Percentiles rank a stretch among this genome's conserved stretches.
Conservation (phyloP, 2,329 filamentous ascomycete genomes). For the Penicillium sp. region DNA sequence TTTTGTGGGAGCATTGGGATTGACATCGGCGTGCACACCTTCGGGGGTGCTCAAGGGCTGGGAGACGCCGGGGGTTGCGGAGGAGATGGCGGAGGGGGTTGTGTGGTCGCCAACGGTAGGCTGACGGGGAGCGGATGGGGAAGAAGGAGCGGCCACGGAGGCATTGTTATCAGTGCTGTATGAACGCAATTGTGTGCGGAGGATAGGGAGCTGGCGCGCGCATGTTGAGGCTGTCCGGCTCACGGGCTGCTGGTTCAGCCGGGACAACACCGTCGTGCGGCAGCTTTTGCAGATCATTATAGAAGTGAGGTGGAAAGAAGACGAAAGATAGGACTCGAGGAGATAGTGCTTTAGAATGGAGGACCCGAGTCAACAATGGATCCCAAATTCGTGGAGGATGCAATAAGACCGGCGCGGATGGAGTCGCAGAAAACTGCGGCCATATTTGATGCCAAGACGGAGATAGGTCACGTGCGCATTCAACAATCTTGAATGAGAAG, state of each 20-base stretch:
- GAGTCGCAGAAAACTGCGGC: slow-evolving; percentile 34
- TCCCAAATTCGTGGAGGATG: slow-evolving; percentile 4
- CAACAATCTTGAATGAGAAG: neutral
- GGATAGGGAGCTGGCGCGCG: slow-evolving; percentile 29
- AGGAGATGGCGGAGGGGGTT: slow-evolving; percentile 38
- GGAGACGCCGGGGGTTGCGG: slow-evolving; percentile 40
- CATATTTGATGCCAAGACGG: slow-evolving; percentile 38
- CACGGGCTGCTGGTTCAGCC: slow-evolving; percentile 35
- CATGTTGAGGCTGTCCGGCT: slow-evolving; percentile 29
- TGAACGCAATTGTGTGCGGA: slow-evolving; percentile 31
- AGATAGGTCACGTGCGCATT: slow-evolving; percentile 27
- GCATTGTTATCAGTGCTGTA: slow-evolving; percentile 33
- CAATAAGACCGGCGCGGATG: slow-evolving; percentile 10
- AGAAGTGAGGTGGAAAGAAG: neutral
- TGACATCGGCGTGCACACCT: slow-evolving; percentile 28
- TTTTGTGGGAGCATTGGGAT: slow-evolving; percentile 29
- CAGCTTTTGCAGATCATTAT: slow-evolving; percentile 44
- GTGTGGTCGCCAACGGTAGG: slow-evolving; percentile 30
- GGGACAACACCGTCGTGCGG: slow-evolving; percentile 40
- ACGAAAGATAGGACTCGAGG: neutral
- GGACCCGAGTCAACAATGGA: neutral
- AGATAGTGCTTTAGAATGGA: neutral
- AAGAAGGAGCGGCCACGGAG: slow-evolving; percentile 28
- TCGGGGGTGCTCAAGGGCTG: slow-evolving; percentile 42
- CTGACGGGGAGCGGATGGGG: slow-evolving; percentile 34